These are phyloP conservation scores for Phaeotremella fagi DNA, from an alignment of 768 basidiomycete genomes.

Conservation along the genomic window DNA sequence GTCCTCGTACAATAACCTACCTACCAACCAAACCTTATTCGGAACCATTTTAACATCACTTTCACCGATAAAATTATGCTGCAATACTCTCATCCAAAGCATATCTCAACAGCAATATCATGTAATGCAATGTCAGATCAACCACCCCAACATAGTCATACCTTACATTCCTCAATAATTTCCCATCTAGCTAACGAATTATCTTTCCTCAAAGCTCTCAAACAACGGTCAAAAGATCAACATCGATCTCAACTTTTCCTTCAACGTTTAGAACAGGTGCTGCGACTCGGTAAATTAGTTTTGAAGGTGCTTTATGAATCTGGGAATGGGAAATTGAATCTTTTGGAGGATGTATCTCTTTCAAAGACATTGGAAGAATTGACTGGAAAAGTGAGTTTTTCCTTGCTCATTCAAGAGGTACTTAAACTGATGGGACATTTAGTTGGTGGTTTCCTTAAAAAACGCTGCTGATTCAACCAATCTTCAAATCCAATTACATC, in stretches of 20 bases:
- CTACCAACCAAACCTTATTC: too few species aligned
- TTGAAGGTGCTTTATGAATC: background rate
- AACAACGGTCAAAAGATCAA: slow-evolving; percentile 25
- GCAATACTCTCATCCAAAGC: too few species aligned
- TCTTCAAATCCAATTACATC: slow-evolving; percentile 21
- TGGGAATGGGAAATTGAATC: background rate
- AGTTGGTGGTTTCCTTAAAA: slow-evolving; percentile 11
- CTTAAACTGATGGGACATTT: background rate
- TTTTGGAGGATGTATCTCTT: background rate
- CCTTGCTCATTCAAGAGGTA: background rate
- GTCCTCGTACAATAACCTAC: too few species aligned
- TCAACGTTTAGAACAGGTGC: slow-evolving; percentile 16
- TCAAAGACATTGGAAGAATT: background rate
- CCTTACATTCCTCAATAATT: slow-evolving; percentile 17
- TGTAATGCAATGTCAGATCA: too few species aligned
- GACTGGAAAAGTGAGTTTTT: background rate
- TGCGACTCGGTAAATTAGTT: slow-evolving; percentile 10
- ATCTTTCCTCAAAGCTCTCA: slow-evolving; percentile 11
- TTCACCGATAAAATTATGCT: too few species aligned
- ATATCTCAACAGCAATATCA: too few species aligned
- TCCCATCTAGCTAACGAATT: slow-evolving; percentile 26
- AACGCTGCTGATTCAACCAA: slow-evolving; percentile 7
- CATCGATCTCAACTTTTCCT: slow-evolving; percentile 34
- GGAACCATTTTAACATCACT: too few species aligned
- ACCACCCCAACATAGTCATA: too few species aligned